A percentile compares a stretch with the other conserved stretches of the same genome.
phyloP scores from a whole-genome alignment of 768 basidiomycete genomes.

The Boletus speciosus region DNA sequence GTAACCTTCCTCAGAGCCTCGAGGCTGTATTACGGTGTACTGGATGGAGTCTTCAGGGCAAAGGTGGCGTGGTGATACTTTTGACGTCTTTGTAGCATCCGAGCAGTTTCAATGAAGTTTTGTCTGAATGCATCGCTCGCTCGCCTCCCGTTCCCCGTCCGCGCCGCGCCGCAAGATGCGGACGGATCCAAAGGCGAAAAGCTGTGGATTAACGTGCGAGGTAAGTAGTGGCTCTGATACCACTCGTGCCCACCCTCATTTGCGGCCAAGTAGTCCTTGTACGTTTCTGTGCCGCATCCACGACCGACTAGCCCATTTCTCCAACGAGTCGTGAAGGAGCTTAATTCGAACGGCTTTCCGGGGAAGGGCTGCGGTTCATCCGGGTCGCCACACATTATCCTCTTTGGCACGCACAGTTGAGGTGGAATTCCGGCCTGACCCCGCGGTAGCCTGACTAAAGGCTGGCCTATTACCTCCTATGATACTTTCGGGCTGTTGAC shows the following conservation, averaged over 20 bases:
- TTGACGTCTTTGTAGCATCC: slow-evolving; percentile 3
- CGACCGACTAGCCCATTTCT: slow-evolving; percentile 2
- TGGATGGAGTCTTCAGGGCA: slow-evolving; percentile 11
- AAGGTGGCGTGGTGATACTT: slow-evolving; percentile 13
- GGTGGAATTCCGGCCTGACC: slow-evolving; percentile 13
- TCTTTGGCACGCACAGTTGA: slow-evolving; percentile 19
- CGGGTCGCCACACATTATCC: slow-evolving; percentile 13
- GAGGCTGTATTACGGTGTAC: slow-evolving; percentile 5
- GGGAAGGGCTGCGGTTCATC: slow-evolving; percentile 7
- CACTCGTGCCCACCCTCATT: slow-evolving; percentile 22
- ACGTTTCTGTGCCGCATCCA: slow-evolving; percentile 24
- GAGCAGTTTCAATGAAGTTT: slow-evolving; percentile 11
- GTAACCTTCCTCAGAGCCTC: slow-evolving; percentile 16
- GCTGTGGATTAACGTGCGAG: slow-evolving; percentile 9
- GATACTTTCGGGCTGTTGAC: slow-evolving; percentile 21
- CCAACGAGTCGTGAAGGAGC: slow-evolving; percentile 11
- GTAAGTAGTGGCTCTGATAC: neutral
- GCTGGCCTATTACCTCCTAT: slow-evolving; percentile 19
- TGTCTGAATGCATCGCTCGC: slow-evolving; percentile 7
- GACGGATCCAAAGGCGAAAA: slow-evolving; percentile 18
- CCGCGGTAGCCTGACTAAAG: slow-evolving; percentile 12
- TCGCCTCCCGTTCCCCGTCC: slow-evolving; percentile 1
- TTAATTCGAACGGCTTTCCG: slow-evolving; percentile 8
- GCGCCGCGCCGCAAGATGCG: neutral
- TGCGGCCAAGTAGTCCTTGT: slow-evolving; percentile 14